Evolutionary conservation across 2,329 filamentous ascomycete species (phyloP), one percentile per base, ranked within the genome.

Genomic region (Hypoxylon sp.): DNA sequence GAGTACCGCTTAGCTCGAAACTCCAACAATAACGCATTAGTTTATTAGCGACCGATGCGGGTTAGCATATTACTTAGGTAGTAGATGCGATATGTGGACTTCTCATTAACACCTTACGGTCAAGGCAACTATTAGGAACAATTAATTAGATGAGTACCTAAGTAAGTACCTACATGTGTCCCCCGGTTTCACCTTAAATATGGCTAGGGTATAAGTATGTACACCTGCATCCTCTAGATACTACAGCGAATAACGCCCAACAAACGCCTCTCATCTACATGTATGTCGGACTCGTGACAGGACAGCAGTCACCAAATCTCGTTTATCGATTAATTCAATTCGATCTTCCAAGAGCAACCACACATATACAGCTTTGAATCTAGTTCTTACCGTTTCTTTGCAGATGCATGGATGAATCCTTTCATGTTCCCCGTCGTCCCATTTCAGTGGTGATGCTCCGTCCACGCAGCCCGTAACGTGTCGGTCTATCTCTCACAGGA

Each of bases 401-500:
- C 52, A 59, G 31, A 53, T 69, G 59, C 59, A 60, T 59, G 52
- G 46, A 63, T 13, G 46, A 61, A 67, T 70, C 59, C 55, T 69
- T 46, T 51, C 57, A 11, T 42, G 19, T 33, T 22, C 31, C 48
- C 35, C 33, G 14, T 67, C 39, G 35, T 61, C 59, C 64, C 52
- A 54, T 70, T 67, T 62, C 11, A 64, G 66, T 68, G 66, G 67
- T 65, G 57, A 58, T 66, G 47, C 65, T 69, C 62, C 65, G 61
- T 35, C 55, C 54, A 60, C 61, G 68, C 67, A 70, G 58, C 62
- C 60, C 44, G n/a, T 61, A 60, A 54, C 57, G 47, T 61, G 47
- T 53, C 13, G 53, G 10, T 19, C 54, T 54, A 42, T 58, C 29
- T 52, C 46, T 44, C 48, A 26, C 29, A 53, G 33, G 35, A 31